Base-by-base conservation (phyloP, 208 protist genomes). In the Crithidia sp. region DNA sequence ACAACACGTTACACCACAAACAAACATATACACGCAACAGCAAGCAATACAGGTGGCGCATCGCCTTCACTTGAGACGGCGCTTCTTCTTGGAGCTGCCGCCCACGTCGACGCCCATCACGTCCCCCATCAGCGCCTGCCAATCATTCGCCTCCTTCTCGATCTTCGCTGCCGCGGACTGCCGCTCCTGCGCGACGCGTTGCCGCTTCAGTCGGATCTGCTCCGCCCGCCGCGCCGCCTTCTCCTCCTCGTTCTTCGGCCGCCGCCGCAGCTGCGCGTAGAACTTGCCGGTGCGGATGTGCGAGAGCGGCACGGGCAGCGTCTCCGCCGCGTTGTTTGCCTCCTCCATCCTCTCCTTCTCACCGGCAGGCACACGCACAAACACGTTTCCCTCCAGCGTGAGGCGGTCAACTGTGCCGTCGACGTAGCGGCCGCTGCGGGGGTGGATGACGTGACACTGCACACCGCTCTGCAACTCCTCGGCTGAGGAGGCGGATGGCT, bases 401-500 rank as follows among this genome's bases (percentile, higher is more conserved):
- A 93, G 81, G 4, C 88, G 86, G 39, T 91, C 86, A 43, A 95
- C 86, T 45, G 69, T 70, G 17, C 84, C 83, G 12, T 61, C 40
- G 7, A 49, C 71, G 70, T 85, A 95, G 66, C 52, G 70, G 1
- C 83, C 79, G 4, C 55, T 76, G 37, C 43, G 60, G 2, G 90
- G 87, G 67, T 91, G 59, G 63, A 95, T 85, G 6, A 85, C 88
- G 60, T 93, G 88, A 39, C 91, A 95, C 44, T 52, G n/a, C n/a
- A 72, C 74, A 7, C 88, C 88, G 43, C 78, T 78, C n/a, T 79
- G 68, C 12, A 95, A 69, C 43, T 50, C 43, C 44, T 71, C 77
- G 16, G 76, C 71, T 7, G 79, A 44, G 10, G 76, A 53, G 14
- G 50, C 37, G 43, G 60, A 57, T 19, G 79, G 66, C 53, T 76